These are phyloP conservation scores for Trichoderma breve DNA, from an alignment of 2,329 filamentous ascomycete genomes.

Conservation along the genomic window DNA sequence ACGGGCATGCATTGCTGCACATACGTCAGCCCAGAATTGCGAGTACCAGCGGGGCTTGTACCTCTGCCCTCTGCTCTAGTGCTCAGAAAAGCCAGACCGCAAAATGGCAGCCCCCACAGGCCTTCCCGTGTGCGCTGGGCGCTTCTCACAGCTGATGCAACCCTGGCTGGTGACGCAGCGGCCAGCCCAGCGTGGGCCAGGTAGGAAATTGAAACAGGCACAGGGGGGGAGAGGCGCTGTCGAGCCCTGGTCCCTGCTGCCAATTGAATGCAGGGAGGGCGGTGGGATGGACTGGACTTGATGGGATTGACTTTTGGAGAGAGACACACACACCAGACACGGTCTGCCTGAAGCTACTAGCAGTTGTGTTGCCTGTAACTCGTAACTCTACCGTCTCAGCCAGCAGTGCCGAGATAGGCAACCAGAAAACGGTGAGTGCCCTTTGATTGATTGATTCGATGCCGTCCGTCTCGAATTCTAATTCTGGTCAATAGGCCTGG, in stretches of 20 bases:
- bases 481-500: not conserved
- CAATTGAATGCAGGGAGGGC: not conserved
- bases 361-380: not conserved
- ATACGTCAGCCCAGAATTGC: conserved; percentile 21
- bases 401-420: not conserved
- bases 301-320: not conserved
- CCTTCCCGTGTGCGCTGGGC: conserved; percentile 18
- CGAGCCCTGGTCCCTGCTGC: conserved; percentile 17
- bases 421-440: conserved; percentile 9
- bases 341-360: not conserved
- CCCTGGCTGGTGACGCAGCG: conserved; percentile 20
- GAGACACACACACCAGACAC: not conserved
- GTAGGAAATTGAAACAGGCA: conserved; percentile 27
- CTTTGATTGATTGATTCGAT: not conserved
- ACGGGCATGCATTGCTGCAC: conserved; percentile 8
- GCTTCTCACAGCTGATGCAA: conserved; percentile 13
- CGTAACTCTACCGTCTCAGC: not conserved
- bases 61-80: not conserved
- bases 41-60: conserved; percentile 21
- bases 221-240: not conserved
- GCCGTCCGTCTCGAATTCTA: not conserved
- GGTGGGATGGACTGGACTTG: not conserved
- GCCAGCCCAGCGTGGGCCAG: conserved; percentile 22
- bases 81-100: conserved; percentile 12
- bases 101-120: conserved; percentile 17